Base-by-base conservation (phyloP, 192 early-diverging fungal genomes). In the Entomortierella parvispora region DNA sequence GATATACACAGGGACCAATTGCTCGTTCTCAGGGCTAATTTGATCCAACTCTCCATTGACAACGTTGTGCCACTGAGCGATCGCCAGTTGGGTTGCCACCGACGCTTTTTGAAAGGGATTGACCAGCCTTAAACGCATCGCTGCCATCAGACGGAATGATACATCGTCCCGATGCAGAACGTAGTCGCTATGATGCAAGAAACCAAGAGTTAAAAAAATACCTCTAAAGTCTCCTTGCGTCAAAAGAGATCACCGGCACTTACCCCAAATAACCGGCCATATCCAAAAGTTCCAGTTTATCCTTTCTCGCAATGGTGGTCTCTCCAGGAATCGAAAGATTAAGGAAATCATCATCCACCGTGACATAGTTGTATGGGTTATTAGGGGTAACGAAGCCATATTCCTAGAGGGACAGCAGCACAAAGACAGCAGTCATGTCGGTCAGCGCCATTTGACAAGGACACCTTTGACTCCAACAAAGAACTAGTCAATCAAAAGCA, bases 321-420 rank as follows among this genome's bases (percentile, higher is more conserved):
- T 84, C 85, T n/a, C 54, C 59, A 23, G 72, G 65, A 23, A 78
- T 47, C 2, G 58, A 59, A 10, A 88, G 25, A 15, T 65, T 43
- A 62, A 69, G 48, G 55, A 87, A 83, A 62, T 84, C 81, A 18
- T 81, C 65, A 55, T 89, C 87, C 9, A 89, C 43, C 3, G 44
- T 58, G 8, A 87, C 79, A 48, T 81, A 83, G 42, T 87, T 87
- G 55, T 80, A 89, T 12, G 62, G 79, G 55, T 89, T 89, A n/a
- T 83, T 54, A 2, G 79, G 60, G 9, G 85, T 65, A 6, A 84
- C 81, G 69, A 89, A 89, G 1, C 87, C 87, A 44, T 89, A 89
- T 49, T 89, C 87, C 45, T 80, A 77, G 0, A 32, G n/a, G 34
- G 14, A n/a, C 0, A 28, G 12, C 44, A 25, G 28, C 22, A 6